phyloP scores from a whole-genome alignment of 2,329 filamentous ascomycete species.

The Fusarium siculi region DNA sequence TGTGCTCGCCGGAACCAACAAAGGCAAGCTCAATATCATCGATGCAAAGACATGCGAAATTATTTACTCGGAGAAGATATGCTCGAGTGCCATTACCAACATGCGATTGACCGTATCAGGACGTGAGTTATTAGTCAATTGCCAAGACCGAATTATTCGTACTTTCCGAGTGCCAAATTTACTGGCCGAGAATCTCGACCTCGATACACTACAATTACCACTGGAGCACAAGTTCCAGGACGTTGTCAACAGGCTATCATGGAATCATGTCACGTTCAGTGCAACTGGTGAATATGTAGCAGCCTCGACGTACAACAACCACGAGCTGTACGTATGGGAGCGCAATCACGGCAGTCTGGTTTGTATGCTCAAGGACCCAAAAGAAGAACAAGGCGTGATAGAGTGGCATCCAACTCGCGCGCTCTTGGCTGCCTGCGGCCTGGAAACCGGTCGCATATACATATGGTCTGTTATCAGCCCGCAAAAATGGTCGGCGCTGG shows the following conservation, averaged over 20 bases:
- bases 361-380: conserved; percentile 95
- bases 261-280: conserved; percentile 98
- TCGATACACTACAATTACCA: conserved; percentile 87
- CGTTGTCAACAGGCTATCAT: conserved; percentile 91
- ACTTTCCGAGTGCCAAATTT: conserved; percentile 90
- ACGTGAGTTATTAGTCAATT: conserved; percentile 88
- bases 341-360: conserved; percentile 91
- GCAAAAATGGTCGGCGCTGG: conserved; percentile 96
- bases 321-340: conserved; percentile 99
- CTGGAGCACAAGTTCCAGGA: conserved; percentile 99
- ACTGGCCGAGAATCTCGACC: conserved; percentile 74
- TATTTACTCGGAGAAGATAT: conserved; percentile 90
- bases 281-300: conserved; percentile 95
- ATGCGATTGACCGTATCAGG: conserved; percentile 85
- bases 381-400: conserved; percentile 94
- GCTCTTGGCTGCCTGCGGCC: conserved; percentile 87
- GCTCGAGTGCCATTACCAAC: conserved; percentile 87
- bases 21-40: conserved; percentile 96
- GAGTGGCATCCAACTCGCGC: conserved; percentile 96
- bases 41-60: conserved; percentile 82
- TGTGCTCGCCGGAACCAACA: conserved; percentile 91
- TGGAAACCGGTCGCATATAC: conserved; percentile 93
- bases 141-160: conserved; percentile 92
- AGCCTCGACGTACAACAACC: conserved; percentile 97
- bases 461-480: conserved; percentile 96